Base-by-base conservation (phyloP, 805 yeast species). In the Vanderwaltozyma tropicalis region DNA sequence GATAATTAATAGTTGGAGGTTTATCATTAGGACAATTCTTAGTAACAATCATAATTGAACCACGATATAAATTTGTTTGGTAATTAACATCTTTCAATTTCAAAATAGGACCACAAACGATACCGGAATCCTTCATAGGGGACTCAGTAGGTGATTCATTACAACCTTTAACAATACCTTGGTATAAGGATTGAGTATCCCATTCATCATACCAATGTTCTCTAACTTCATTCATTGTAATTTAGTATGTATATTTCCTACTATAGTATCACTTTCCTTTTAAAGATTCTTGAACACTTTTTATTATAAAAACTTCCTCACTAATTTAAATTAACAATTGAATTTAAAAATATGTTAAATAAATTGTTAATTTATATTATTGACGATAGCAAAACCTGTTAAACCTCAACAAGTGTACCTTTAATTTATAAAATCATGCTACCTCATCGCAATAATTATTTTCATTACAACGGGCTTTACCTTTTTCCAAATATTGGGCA, bases 61-160 rank as follows among this genome's bases (percentile, higher is more conserved):
- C 96, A 20, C 87, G 59, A 63, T 86, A 88, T 31, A 71, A 63
- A 20, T 9, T 19, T n/a, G 14, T 14, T 10, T 25, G 15, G 12
- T 68, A 61, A 45, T 82, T 86, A 33, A 80, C 73, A 6, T 80
- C 87, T 41, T 76, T 62, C 34, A 80, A 71, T 40, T 92, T 67
- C 34, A 88, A 60, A 22, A 79, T 64, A 0, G 97, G 97, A 2
- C 97, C 97, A 54, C 84, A 78, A 2, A 55, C 50, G 13, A 58
- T 66, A 13, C 62, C 57, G 10, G 19, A 3, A 0, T 38, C 35
- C 5, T 29, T 33, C 18, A 50, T 44, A 4, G 59, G 56, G 3
- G 59, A 50, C 3, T 36, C 35, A 5, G 42, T 45, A 10, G 35
- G 41, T 34, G 55, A 49, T 13, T 43, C 40, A 37, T 52, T 45